Evolutionary conservation across 805 yeast genomes (phyloP), one percentile per base, ranked within the genome.

Genomic region (Metschnikowia continentalis): DNA sequence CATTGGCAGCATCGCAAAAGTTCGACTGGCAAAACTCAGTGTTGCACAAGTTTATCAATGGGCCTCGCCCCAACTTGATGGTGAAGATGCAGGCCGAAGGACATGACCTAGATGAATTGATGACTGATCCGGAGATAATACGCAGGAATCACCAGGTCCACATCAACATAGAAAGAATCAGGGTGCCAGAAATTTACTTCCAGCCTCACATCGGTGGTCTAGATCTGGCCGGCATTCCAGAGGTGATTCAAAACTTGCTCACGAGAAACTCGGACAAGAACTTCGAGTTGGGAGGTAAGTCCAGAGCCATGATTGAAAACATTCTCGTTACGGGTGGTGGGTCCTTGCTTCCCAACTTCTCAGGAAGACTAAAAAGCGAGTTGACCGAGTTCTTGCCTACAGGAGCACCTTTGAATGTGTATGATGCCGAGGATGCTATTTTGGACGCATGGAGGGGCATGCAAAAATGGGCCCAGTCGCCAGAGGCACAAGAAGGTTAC

Each of bases 381-480:
- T 80, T 90, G 53, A 79, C 80, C 13, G 70, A 81, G 7, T 79
- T 86, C 53, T 70, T 94, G 47, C 98, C 98, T 0, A 76, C 76
- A 1, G 86, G 80, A 1, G 70, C 86, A 0, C 77, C 80, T 0
- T 68, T 91, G 35, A 69, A 74, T 5, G 86, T 91, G 0, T 71
- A 85, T 49, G 62, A 69, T 15, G 94, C 96, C 0, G 56, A 67
- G 2, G 83, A 88, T 64, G 92, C 96, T 1, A 58, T 80, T 1
- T 61, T 80, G 32, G 99, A 92, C 66, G 81, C 97, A 1, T 94
- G 99, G 98, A 84, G 76, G 61, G 99, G 99, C 30, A 90, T 94
- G 96, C 83, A 88, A 11, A 78, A 79, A 60, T 88, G 96, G 88
- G 73, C 91, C 5, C 59, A 60, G 2, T 74, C 78, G 20, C 75